Base-by-base conservation (phyloP, 495 filamentous ascomycete species). In the Tetracladium marchalianum region DNA sequence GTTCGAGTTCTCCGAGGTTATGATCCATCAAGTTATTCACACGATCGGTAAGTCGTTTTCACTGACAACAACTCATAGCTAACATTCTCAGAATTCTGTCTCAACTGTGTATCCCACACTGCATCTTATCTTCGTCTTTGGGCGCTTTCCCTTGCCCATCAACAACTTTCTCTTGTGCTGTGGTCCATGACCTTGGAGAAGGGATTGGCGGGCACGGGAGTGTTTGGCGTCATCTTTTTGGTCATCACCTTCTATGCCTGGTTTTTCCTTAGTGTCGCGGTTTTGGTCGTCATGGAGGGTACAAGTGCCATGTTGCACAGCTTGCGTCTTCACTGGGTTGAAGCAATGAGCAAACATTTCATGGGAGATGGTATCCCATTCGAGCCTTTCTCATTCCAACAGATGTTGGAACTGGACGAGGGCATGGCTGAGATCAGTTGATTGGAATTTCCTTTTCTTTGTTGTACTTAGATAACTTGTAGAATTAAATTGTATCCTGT, bases 321-420 rank as follows among this genome's bases (percentile, higher is more conserved):
- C 49, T 72, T 99, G 53, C 79, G 92, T 71, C 75, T 99, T 47
- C 93, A 96, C 59, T 99, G 92, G 92, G 92, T 99, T 47, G 92
- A 99, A 64, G 89, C 92, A n/a, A 96, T 97, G 80, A 92, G 87
- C 68, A 98, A 98, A 68, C 94, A 96, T 71, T 95, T 96, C 69
- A 84, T 96, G 62, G 94, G 94, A 51, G 89, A 89, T 44, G 92
- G 92, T 36, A 75, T 92, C 61, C 71, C 89, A 33, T 97, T 99
- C 67, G 71, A 83, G 55, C 92, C 92, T 8, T 97, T 98, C 64
- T 89, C 84, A 58, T 97, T 97, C 62, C 81, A 82, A 69, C 71
- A 78, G 15, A 65, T 96, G 52, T 64, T 98, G 46, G 92, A 98
- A 63, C 88, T 95, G 62, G 85, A 90, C 41, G 74, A 76, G 49